These are phyloP conservation scores for Salmacisia buchloeana DNA, from an alignment of 1,284 basidiomycete species.

Conservation along the genomic window DNA sequence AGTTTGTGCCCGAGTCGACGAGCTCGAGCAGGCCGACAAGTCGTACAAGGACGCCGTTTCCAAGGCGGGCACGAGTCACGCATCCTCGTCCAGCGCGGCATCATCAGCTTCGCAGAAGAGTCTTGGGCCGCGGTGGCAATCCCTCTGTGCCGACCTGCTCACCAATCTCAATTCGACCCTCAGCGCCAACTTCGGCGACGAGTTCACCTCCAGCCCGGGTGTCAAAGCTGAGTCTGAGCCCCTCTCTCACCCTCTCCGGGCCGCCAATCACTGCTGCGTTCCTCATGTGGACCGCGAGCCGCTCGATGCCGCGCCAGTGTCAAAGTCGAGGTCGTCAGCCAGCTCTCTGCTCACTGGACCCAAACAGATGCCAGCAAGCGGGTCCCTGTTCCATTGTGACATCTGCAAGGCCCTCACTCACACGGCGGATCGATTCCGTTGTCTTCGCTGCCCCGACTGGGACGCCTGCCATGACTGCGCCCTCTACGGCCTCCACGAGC, in stretches of 20 bases:
- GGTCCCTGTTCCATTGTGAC: neutral
- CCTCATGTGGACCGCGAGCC: neutral
- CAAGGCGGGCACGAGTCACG: no score
- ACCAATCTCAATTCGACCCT: conserved; percentile 10
- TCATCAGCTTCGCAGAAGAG: no score
- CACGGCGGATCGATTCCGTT: neutral
- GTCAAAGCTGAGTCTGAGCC: neutral
- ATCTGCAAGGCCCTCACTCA: neutral
- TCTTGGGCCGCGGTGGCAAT: conserved; percentile 4
- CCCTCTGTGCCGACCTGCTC: neutral
- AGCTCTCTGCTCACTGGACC: neutral
- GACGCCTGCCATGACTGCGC: neutral
- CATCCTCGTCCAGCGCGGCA: no score
- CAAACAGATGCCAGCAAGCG: neutral
- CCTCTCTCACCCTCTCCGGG: neutral
- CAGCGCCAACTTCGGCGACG: neutral
- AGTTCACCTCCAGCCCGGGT: neutral
- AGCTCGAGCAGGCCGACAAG: no score
- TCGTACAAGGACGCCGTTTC: no score
- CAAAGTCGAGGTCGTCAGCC: neutral
- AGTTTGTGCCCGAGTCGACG: no score
- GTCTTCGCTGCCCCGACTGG: neutral
- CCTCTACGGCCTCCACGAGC: neutral
- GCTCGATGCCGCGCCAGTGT: neutral
- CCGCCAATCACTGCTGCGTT: neutral